Evolutionary conservation across 2,329 filamentous ascomycete species (phyloP).

Genomic region (Penicillium sp.): DNA sequence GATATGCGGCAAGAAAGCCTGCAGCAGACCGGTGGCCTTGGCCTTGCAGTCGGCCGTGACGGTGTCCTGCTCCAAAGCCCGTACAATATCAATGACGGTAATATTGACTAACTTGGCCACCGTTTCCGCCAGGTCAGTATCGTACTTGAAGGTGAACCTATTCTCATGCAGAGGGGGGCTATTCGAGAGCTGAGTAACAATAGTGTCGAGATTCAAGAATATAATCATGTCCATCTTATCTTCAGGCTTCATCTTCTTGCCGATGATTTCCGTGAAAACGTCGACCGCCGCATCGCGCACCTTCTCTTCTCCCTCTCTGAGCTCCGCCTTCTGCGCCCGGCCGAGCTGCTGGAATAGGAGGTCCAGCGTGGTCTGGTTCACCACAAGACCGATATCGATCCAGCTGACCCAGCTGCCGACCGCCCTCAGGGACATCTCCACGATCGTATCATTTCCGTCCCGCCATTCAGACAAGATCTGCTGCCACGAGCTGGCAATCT

Average conservation of each 20-base stretch:
- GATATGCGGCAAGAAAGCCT: slow-evolving; percentile 70
- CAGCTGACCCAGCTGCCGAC: slow-evolving; percentile 96
- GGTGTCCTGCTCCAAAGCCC: slow-evolving; percentile 80
- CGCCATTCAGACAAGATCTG: slow-evolving; percentile 74
- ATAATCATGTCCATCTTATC: slow-evolving; percentile 92
- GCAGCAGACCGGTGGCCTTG: slow-evolving; percentile 57
- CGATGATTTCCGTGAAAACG: slow-evolving; percentile 88
- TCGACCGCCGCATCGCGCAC: slow-evolving; percentile 87
- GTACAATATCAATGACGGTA: slow-evolving; percentile 75
- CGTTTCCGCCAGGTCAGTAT: slow-evolving; percentile 87
- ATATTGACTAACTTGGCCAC: slow-evolving; percentile 94
- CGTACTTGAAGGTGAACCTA: slow-evolving; percentile 75
- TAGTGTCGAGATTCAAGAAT: slow-evolving; percentile 76
- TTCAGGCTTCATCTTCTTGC: slow-evolving; percentile 90
- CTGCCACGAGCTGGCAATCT: slow-evolving; percentile 83
- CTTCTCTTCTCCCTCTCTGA: slow-evolving; percentile 64
- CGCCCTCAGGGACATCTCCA: slow-evolving; percentile 83
- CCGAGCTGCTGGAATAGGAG: slow-evolving; percentile 79
- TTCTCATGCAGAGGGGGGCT: slow-evolving; percentile 72
- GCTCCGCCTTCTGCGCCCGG: slow-evolving; percentile 52
- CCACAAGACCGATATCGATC: slow-evolving; percentile 90
- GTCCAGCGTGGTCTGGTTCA: slow-evolving; percentile 79
- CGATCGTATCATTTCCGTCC: slow-evolving; percentile 59
- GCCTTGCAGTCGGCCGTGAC: too few relatives aligned
- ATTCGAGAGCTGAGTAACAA: slow-evolving; percentile 74